A percentile compares a stretch with the other conserved stretches of the same genome.
Evolutionary conservation across 768 basidiomycete genomes (phyloP).

Genomic region (Pisolithus microcarpus): DNA sequence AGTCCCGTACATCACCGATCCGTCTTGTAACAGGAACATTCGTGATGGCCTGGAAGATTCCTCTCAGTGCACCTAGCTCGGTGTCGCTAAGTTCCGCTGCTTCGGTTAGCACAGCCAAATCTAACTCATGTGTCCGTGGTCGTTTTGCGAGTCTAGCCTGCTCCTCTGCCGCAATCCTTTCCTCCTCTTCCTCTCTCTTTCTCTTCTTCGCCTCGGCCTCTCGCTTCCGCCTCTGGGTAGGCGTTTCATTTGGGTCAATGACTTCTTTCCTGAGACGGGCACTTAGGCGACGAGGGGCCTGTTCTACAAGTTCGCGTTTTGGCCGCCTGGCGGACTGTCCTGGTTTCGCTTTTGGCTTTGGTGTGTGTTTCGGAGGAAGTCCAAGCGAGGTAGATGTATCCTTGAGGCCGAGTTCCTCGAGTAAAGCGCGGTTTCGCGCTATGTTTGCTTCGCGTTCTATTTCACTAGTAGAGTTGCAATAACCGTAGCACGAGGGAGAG

Average conservation of each 20-base stretch:
- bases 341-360: conserved; percentile 49
- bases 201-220: conserved; percentile 54
- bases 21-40: conserved; percentile 32
- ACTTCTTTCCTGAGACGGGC: conserved; percentile 48
- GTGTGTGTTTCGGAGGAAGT: conserved; percentile 32
- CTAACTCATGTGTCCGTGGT: conserved; percentile 62
- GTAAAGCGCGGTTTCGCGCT: conserved; percentile 67
- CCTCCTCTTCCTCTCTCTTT: conserved; percentile 56
- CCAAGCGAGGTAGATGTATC: conserved; percentile 46
- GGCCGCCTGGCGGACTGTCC: conserved; percentile 48
- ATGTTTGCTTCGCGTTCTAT: conserved; percentile 75
- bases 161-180: conserved; percentile 55
- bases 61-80: conserved; percentile 41
- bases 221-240: conserved; percentile 56
- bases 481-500: neutral
- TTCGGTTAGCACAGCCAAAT: conserved; percentile 44
- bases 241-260: conserved; percentile 57
- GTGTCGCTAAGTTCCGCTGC: conserved; percentile 41
- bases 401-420: conserved; percentile 64
- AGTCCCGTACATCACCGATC: conserved; percentile 42
- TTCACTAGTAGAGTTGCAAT: conserved; percentile 36
- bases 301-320: conserved; percentile 41
- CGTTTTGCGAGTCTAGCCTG: conserved; percentile 53
- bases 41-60: conserved; percentile 36
- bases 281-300: conserved; percentile 58